phyloP scores from a whole-genome alignment of 768 basidiomycete genomes.

The Mrakia blollopis region DNA sequence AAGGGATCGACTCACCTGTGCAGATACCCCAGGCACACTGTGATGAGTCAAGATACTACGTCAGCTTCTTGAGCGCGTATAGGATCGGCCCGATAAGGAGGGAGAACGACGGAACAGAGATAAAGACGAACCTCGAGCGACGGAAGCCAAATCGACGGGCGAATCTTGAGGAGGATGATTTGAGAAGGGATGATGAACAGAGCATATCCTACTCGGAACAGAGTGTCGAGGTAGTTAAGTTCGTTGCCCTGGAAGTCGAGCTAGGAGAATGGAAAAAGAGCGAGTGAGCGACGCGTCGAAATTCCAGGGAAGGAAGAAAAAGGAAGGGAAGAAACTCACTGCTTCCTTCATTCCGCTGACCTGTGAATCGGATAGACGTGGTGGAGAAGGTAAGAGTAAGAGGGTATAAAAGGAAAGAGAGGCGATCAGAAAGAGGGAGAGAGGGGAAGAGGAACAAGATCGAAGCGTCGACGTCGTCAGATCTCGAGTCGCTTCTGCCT shows the following conservation, averaged over 20 bases:
- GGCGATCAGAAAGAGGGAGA: too few relatives aligned
- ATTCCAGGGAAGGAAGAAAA: background rate
- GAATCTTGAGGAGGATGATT: conserved; percentile 38
- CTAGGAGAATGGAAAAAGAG: background rate
- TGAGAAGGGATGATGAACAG: conserved; percentile 37
- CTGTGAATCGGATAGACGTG: background rate
- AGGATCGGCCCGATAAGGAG: background rate
- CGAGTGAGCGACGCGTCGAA: too few relatives aligned
- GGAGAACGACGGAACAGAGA: background rate
- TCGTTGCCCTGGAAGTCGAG: conserved; percentile 35
- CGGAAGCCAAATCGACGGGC: conserved; percentile 36
- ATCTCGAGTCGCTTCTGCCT: too few relatives aligned
- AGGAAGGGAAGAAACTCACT: background rate
- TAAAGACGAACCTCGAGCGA: conserved; percentile 33
- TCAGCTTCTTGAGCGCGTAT: too few relatives aligned
- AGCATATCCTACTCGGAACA: conserved; percentile 27
- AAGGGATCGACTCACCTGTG: background rate
- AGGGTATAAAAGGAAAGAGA: background rate
- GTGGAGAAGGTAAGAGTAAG: background rate
- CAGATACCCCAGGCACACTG: background rate
- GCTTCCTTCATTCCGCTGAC: conserved; percentile 35
- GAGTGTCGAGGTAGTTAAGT: conserved; percentile 31
- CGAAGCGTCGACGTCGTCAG: too few relatives aligned
- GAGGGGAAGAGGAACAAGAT: too few relatives aligned
- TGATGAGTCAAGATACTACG: background rate